Evolutionary conservation across 306 rosid species (phyloP).

Genomic region (Alnus glutinosa): DNA sequence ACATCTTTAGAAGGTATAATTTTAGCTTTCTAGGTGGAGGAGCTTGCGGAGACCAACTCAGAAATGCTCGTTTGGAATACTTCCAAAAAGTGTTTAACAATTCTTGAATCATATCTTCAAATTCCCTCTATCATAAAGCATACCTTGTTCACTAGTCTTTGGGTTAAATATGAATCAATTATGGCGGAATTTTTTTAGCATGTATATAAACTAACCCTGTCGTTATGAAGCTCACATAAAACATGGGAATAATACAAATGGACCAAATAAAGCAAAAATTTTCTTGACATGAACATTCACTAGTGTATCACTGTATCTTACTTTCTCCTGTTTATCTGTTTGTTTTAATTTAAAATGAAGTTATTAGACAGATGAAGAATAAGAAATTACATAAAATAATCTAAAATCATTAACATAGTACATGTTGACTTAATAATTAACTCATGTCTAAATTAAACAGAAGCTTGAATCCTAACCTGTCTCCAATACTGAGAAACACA

Average conservation of each 20-base stretch:
- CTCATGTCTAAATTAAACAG: background rate
- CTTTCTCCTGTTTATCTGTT: background rate
- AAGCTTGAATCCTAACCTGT: background rate
- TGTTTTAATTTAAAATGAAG: background rate
- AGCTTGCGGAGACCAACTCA: slow-evolving; percentile 4
- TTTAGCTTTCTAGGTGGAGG: background rate
- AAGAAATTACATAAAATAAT: slow-evolving; percentile 1
- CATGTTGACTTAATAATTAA: background rate
- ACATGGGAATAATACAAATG: background rate
- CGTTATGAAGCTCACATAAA: background rate
- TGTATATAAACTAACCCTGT: background rate
- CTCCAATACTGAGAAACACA: background rate
- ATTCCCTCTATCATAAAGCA: background rate
- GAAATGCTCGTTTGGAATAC: slow-evolving; percentile 2
- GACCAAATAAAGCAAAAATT: background rate
- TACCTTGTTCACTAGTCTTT: slow-evolving; percentile 1
- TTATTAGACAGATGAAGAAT: background rate
- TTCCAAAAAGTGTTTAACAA: background rate
- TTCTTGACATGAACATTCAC: background rate
- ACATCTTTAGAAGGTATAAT: slow-evolving; percentile 11
- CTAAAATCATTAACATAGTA: background rate
- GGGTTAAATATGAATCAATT: slow-evolving; percentile 5
- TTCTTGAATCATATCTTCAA: slow-evolving; percentile 9
- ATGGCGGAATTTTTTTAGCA: background rate
- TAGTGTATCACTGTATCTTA: slow-evolving; percentile 1